Conservation (phyloP, 1,284 basidiomycete genomes). For the Cystodermella granulosa region DNA sequence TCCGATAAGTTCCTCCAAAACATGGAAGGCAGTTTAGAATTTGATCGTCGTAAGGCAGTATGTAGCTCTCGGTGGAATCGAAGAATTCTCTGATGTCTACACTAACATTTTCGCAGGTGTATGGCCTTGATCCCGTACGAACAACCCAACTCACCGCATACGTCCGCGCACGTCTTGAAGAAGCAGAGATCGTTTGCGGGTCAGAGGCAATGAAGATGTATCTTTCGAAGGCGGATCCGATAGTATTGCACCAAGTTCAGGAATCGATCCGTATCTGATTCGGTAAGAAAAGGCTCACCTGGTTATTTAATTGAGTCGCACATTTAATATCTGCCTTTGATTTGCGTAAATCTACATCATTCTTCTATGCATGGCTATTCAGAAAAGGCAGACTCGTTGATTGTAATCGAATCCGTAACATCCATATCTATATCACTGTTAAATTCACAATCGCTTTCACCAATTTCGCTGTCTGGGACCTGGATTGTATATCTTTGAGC, state of each 20-base stretch:
- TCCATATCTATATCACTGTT: conserved; percentile 53
- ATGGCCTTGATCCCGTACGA: conserved; percentile 64
- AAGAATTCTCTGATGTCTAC: not conserved
- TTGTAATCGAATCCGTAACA: conserved; percentile 43
- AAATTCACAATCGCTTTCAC: conserved; percentile 54
- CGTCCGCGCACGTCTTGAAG: conserved; percentile 53
- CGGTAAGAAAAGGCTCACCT: too few species aligned
- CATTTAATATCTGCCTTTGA: not conserved
- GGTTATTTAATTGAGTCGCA: not conserved
- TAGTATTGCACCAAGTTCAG: conserved; percentile 65
- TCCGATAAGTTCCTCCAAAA: conserved; percentile 55
- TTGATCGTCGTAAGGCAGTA: conserved; percentile 64
- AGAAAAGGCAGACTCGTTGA: not conserved
- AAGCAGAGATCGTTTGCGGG: conserved; percentile 58
- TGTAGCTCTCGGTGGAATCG: too few species aligned
- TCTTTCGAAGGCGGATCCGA: conserved; percentile 61
- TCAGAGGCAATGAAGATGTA: conserved; percentile 56
- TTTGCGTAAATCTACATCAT: too few species aligned
- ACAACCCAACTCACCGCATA: conserved; percentile 56
- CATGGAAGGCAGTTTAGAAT: conserved; percentile 63
- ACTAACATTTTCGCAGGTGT: conserved; percentile 45
- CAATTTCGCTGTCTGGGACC: conserved; percentile 38
- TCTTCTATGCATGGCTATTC: too few species aligned
- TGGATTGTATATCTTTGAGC: conserved; percentile 29
- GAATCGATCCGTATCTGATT: too few species aligned